Conservation (phyloP, 345 rosid species). For the Sonneratia caseolaris region DNA sequence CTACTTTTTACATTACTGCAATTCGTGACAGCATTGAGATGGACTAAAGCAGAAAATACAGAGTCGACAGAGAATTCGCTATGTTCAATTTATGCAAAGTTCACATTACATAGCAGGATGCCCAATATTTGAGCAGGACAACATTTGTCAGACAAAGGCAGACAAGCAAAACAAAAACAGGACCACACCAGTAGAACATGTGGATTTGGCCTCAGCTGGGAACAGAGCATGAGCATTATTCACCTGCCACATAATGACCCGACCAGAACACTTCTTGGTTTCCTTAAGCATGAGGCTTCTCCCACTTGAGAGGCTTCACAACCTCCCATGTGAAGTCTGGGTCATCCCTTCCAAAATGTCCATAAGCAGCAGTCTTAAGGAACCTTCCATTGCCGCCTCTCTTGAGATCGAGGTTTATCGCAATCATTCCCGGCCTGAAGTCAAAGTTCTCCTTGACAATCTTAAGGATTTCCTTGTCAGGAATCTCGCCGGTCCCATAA, state of each 20-base stretch:
- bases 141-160: background rate
- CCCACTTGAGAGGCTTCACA: constrained; percentile 68
- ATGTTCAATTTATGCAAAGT: background rate
- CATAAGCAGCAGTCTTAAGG: constrained; percentile 18
- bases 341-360: constrained; percentile 81
- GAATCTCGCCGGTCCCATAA: constrained; percentile 61
- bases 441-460: too few relatives aligned
- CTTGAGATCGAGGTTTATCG: too few relatives aligned
- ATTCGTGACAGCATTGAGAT: background rate
- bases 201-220: too few relatives aligned
- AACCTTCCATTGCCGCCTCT: too few relatives aligned
- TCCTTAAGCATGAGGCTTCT: constrained; percentile 35
- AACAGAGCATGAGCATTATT: too few relatives aligned
- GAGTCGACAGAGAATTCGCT: background rate
- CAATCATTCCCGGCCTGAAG: too few relatives aligned
- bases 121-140: background rate
- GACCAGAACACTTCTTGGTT: too few relatives aligned
- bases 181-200: background rate
- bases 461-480: constrained; percentile 53
- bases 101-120: background rate
- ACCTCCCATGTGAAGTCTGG: constrained; percentile 75
- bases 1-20: background rate
- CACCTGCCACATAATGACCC: too few relatives aligned
- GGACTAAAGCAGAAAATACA: background rate
- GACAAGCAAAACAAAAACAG: background rate